Percentiles rank a stretch among this genome's conserved stretches.
Conservation (phyloP, 2,329 filamentous ascomycete species). For the Ceratocystis cacaofunesta region DNA sequence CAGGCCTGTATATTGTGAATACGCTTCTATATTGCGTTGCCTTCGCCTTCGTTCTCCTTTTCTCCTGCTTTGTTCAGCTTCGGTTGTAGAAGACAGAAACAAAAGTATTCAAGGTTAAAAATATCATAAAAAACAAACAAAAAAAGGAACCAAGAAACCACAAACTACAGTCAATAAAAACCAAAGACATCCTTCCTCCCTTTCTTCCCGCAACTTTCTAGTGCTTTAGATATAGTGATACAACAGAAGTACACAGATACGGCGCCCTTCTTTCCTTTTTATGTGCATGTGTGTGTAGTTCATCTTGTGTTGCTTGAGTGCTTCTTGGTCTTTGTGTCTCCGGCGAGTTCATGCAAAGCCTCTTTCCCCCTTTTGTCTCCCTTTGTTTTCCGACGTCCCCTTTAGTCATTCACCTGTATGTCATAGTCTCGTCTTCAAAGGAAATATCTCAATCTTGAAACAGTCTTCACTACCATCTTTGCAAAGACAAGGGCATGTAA, state of each 20-base stretch:
- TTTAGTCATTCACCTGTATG: background rate
- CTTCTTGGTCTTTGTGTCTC: background rate
- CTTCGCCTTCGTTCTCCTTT: background rate
- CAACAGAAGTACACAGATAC: conserved; percentile 1
- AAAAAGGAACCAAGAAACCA: background rate
- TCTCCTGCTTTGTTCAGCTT: background rate
- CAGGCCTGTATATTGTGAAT: no score
- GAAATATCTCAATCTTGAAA: no score
- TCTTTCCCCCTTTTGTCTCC: background rate
- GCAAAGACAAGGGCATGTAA: background rate
- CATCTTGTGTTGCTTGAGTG: no score
- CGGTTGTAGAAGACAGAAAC: background rate
- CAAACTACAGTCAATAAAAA: background rate
- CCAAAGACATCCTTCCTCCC: background rate
- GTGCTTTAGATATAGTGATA: conserved; percentile 6
- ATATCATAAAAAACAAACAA: background rate
- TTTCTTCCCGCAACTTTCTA: background rate
- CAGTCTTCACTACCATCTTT: background rate
- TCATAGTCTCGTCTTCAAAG: background rate
- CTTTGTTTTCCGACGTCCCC: background rate
- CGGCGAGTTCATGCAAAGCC: no score
- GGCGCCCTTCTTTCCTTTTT: background rate
- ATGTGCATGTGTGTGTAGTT: no score
- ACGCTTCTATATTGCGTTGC: no score
- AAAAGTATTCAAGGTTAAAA: background rate